Base-by-base conservation (phyloP, 2,329 filamentous ascomycete genomes). In the Tothia fuscella region DNA sequence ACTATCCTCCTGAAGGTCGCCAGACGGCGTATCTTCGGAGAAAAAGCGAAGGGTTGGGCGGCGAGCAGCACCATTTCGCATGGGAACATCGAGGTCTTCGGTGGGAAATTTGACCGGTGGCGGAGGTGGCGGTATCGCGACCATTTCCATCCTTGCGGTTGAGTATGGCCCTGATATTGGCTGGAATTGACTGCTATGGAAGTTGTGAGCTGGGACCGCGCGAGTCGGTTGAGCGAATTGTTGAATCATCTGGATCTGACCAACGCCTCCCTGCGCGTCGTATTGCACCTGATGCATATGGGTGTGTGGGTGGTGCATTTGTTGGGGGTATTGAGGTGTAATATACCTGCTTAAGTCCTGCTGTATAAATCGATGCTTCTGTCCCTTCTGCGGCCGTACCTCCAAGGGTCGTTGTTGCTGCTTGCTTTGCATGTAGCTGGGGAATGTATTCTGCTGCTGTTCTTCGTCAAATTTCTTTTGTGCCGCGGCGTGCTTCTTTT, bases 51-150 rank as follows among this genome's bases (percentile, higher is more conserved):
- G 63, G 1, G 74, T 63, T 3, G 91, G 91, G 12, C 91, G 78
- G 43, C 77, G 71, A 31, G 71, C 60, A 9, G 71, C 76, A 40
- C 80, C 72, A 20, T 65, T 64, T 43, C 76, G 74, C 2, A 81
- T 80, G 17, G 79, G 72, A 19, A 96, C 70, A 50, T 93, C 82
- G 37, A 96, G 64, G 61, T 98, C 91, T 54, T 98, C 91, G 47
- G 94, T 93, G 0, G 91, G 91, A 57, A 95, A 96, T 57, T 93
- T 95, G 47, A 91, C 80, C 1, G 83, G 82, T 3, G 82, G 80
- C 5, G 83, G 82, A 2, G 82, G 80, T 5, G 80, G 75, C 0
- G 80, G 13, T 12, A 10, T 32, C 26, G 29, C 22, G 10, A 30
- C 21, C 13, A 41, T 31, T 10, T 33, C 39, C 16, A 33, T 31